A percentile compares a stretch with the other conserved stretches of the same genome.
These are phyloP conservation scores for Pythium biforme DNA, from an alignment of 352 stramenopile genomes.

Conservation along the genomic window DNA sequence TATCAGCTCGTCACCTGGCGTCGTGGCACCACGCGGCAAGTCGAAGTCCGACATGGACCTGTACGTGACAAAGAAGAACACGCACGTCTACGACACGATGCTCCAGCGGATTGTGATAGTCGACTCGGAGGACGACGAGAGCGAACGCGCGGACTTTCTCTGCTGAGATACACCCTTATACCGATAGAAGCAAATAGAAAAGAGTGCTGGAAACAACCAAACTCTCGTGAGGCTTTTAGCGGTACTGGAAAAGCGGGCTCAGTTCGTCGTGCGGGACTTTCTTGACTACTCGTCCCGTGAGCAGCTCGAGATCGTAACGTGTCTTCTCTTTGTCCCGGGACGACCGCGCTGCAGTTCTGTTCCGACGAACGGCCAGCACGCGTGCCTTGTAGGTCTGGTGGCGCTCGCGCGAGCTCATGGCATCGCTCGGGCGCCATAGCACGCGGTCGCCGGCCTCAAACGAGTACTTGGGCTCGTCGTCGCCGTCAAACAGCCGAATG, in stretches of 20 bases:
- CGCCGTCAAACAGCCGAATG: slow-evolving; percentile 35
- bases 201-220: not conserved
- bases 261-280: slow-evolving; percentile 47
- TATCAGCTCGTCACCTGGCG: not conserved
- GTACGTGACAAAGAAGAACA: slow-evolving; percentile 3
- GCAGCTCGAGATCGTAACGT: slow-evolving; percentile 42
- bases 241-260: not conserved
- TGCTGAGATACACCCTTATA: not conserved
- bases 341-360: not conserved
- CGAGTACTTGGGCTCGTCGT: slow-evolving; percentile 8
- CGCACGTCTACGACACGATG: not conserved
- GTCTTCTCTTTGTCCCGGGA: not conserved
- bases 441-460: slow-evolving; percentile 16
- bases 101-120: slow-evolving; percentile 18
- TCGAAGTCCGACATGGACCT: slow-evolving; percentile 16
- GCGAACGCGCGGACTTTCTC: not conserved
- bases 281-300: slow-evolving; percentile 40
- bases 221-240: not conserved
- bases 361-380: not conserved
- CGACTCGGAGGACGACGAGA: slow-evolving; percentile 6
- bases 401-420: not conserved
- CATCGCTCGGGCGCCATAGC: slow-evolving; percentile 10
- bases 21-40: slow-evolving; percentile 1
- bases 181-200: slow-evolving; percentile 1
- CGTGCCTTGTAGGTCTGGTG: slow-evolving; percentile 12